Conservation (phyloP, 108 stramenopile species). For the Conticribra weissflogii region DNA sequence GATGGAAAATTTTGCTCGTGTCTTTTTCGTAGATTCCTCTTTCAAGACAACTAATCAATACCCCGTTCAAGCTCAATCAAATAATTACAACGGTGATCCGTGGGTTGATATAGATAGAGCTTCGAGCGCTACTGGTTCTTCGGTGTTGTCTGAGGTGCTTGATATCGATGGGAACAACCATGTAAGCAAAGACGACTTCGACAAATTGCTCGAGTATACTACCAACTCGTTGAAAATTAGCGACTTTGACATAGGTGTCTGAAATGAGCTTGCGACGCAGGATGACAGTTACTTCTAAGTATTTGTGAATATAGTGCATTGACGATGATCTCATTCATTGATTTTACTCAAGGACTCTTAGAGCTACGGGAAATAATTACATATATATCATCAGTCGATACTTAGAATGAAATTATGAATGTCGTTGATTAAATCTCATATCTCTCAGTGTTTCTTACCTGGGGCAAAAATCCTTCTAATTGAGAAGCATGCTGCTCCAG, state of each 20-base stretch:
- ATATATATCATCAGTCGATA: too few relatives aligned
- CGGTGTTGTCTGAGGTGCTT: constrained; percentile 10
- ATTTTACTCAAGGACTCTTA: too few relatives aligned
- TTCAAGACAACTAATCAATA: too few relatives aligned
- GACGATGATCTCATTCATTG: too few relatives aligned
- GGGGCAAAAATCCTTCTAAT: constrained; percentile 60
- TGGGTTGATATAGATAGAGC: constrained; percentile 27
- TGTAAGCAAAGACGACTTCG: constrained; percentile 17
- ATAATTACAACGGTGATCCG: constrained; percentile 2
- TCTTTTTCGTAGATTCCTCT: constrained; percentile 3
- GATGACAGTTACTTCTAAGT: too few relatives aligned
- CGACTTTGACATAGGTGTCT: not conserved
- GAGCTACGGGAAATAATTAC: too few relatives aligned
- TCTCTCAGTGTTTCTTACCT: constrained; percentile 1
- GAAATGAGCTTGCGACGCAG: too few relatives aligned
- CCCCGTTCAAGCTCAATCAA: constrained; percentile 32
- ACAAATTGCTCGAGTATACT: constrained; percentile 18
- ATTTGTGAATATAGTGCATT: too few relatives aligned
- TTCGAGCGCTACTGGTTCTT: constrained; percentile 25
- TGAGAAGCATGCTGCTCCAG: constrained; percentile 59
- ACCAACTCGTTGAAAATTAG: not conserved
- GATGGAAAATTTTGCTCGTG: constrained; percentile 14
- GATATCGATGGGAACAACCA: constrained; percentile 22
- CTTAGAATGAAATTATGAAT: too few relatives aligned
- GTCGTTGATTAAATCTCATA: too few relatives aligned